Conservation (phyloP, 257 asterid genomes). For the Phtheirospermum japonicum region DNA sequence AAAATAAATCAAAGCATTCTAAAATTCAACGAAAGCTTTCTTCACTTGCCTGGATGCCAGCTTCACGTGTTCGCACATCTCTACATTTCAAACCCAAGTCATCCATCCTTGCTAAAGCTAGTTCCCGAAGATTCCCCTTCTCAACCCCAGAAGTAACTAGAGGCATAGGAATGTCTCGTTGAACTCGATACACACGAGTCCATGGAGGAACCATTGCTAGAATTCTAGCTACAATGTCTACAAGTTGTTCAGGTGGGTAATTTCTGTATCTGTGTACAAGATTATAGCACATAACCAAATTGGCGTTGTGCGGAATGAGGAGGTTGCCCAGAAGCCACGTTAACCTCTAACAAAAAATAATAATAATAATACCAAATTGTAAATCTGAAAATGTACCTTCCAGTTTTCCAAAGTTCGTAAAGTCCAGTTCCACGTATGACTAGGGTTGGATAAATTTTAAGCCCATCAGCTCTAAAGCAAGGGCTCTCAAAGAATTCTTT, state of each 20-base stretch:
- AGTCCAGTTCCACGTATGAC: constrained; percentile 99
- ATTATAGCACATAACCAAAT: constrained; percentile 22
- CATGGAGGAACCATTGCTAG: constrained; percentile 97
- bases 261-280: constrained; percentile 64
- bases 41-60: constrained; percentile 88
- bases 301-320: constrained; percentile 12
- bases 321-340: too few relatives aligned
- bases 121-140: constrained; percentile 97
- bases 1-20: constrained; percentile 15
- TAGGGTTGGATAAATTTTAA: constrained; percentile 93
- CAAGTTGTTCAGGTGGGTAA: constrained; percentile 99
- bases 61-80: constrained; percentile 98
- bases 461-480: constrained; percentile 88
- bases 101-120: constrained; percentile 96
- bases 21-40: neutral
- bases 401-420: constrained; percentile 99
- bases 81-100: constrained; percentile 98
- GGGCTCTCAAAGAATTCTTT: constrained; percentile 98
- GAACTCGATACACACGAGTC: constrained; percentile 99
- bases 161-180: constrained; percentile 99
- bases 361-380: too few relatives aligned
- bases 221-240: constrained; percentile 94
- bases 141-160: constrained; percentile 97
- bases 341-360: too few relatives aligned
- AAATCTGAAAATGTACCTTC: constrained; percentile 51